Base-by-base conservation (phyloP, 768 basidiomycete genomes). In the Naganishia antarctica region DNA sequence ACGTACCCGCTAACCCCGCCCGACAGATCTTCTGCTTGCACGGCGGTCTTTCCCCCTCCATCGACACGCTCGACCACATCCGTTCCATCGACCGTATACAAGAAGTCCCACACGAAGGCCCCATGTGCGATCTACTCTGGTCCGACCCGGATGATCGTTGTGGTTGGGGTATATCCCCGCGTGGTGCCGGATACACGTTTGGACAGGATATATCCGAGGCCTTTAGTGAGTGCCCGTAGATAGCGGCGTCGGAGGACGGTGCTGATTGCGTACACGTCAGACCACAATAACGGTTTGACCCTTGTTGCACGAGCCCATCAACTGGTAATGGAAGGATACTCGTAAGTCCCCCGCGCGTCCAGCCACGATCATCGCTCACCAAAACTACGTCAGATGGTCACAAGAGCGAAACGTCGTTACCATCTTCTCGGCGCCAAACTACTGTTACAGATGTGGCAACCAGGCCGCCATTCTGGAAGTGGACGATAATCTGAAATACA, bases 391-490 rank as follows among this genome's bases (percentile, higher is more conserved):
- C n/a, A 96, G 91, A 77, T 98, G 94, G 94, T 91, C 92, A 65
- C 94, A 98, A 80, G 94, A 98, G 80, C 85, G 91, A 79, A 98
- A 97, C 77, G 94, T 77, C 11, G 76, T 77, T 16, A 77, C 76
- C 25, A 74, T 77, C 51, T 77, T 74, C 71, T 77, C 76, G 0
- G 76, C 76, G 13, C 76, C 76, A 23, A 78, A 79, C 70, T 79
- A 79, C 67, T 80, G 79, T 58, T 99, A 99, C 82, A 84, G 96
- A 77, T 99, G 96, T 77, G 96, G 96, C 60, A 99, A 99, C 78
- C 96, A 98, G 75, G 96, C 96, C 61, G 96, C 96, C 53, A 99
- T 99, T 78, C 94, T 99, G 87, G 96, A 99, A 79, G 96, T 99
- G 79, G 96, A 99, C 80, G 80, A 81, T 65, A 77, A 80, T 50